Percentiles rank a stretch among this genome's conserved stretches.
Evolutionary conservation across 768 basidiomycete species (phyloP).

Genomic region (Lactarius vividus): DNA sequence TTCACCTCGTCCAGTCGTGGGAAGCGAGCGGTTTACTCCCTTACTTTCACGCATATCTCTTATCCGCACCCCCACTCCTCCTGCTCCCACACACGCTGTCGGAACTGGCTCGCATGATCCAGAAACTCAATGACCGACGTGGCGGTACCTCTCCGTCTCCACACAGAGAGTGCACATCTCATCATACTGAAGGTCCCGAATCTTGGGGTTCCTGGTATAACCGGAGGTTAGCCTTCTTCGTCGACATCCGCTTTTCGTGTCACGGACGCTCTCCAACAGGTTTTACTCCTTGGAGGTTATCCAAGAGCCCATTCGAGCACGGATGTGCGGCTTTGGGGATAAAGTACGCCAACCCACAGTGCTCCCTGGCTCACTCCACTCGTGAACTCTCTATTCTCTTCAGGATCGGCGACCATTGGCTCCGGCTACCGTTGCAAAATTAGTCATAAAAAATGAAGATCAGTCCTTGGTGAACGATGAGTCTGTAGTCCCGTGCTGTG

Average conservation of each 20-base stretch:
- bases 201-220: slow-evolving; percentile 72
- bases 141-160: slow-evolving; percentile 31
- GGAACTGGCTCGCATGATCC: slow-evolving; percentile 50
- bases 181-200: slow-evolving; percentile 44
- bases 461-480: slow-evolving; percentile 68
- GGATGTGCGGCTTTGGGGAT: slow-evolving; percentile 97
- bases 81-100: slow-evolving; percentile 16
- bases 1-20: background rate
- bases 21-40: slow-evolving; percentile 3
- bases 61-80: slow-evolving; percentile 24
- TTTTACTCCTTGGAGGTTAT: slow-evolving; percentile 82
- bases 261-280: slow-evolving; percentile 38
- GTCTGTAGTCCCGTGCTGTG: slow-evolving; percentile 44
- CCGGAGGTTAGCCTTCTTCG: slow-evolving; percentile 48
- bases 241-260: background rate
- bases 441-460: slow-evolving; percentile 70
- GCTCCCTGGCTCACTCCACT: slow-evolving; percentile 9
- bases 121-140: slow-evolving; percentile 53
- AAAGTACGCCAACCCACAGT: slow-evolving; percentile 53
- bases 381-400: slow-evolving; percentile 21
- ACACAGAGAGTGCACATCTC: slow-evolving; percentile 25
- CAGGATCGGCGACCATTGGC: slow-evolving; percentile 92
- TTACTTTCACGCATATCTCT: background rate
- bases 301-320: slow-evolving; percentile 85
- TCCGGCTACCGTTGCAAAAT: slow-evolving; percentile 85